phyloP scores from a whole-genome alignment of 2,329 filamentous ascomycete species.

The Exserohilum turcica region DNA sequence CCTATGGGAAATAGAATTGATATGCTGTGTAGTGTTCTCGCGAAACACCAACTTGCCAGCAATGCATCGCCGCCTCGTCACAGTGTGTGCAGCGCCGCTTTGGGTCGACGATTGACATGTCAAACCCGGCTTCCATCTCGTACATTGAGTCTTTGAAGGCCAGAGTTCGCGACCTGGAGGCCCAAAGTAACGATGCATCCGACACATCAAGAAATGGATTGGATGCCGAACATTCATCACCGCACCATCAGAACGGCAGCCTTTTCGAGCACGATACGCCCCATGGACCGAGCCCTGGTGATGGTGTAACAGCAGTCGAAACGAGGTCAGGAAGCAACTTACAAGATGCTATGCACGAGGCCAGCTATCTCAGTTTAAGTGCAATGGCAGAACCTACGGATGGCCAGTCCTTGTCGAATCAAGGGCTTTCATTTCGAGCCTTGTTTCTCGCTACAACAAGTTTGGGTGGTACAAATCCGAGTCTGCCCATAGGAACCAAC shows the following conservation, averaged over 20 bases:
- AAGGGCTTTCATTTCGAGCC: neutral
- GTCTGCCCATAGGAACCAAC: neutral
- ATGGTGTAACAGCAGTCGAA: no score
- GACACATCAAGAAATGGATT: neutral
- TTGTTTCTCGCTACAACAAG: neutral
- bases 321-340: neutral
- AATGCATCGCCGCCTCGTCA: conserved; percentile 11
- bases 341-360: conserved; percentile 17
- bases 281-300: no score
- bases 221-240: no score
- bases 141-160: neutral
- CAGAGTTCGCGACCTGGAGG: neutral
- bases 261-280: no score
- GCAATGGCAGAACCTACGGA: conserved; percentile 22
- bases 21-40: conserved; percentile 10
- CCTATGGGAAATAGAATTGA: neutral
- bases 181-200: neutral
- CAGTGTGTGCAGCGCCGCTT: conserved; percentile 8
- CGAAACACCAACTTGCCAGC: conserved; percentile 11
- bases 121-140: neutral
- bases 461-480: neutral
- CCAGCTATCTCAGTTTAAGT: conserved; percentile 16
- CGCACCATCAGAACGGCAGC: no score
- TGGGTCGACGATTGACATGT: conserved; percentile 6
- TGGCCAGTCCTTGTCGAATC: neutral